Evolutionary conservation across 2,329 filamentous ascomycete genomes (phyloP).

Genomic region (Tolypocladium ovalisporum): DNA sequence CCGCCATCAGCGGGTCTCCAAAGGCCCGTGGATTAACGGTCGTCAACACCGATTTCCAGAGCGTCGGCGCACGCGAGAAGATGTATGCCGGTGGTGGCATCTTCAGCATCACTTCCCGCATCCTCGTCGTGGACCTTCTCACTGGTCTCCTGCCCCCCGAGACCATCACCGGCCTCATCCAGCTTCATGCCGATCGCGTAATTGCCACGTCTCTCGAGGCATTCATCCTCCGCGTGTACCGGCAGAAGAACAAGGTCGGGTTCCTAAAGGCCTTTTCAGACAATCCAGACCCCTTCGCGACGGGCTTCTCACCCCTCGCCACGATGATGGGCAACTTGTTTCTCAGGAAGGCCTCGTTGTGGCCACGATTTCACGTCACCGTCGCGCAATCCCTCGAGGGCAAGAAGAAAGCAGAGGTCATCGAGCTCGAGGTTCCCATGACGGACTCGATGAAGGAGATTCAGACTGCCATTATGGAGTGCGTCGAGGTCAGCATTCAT

Average conservation of each 20-base stretch:
- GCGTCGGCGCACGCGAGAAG: constrained; percentile 76
- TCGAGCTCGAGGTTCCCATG: constrained; percentile 94
- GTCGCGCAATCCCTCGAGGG: constrained; percentile 86
- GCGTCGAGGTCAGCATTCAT: constrained; percentile 86
- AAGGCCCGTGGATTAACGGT: constrained; percentile 77
- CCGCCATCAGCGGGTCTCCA: constrained; percentile 73
- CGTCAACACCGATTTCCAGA: constrained; percentile 91
- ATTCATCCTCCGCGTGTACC: constrained; percentile 87
- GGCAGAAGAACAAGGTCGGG: constrained; percentile 86
- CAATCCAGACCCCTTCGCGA: constrained; percentile 79
- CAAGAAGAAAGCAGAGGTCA: constrained; percentile 88
- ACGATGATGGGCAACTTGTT: constrained; percentile 88
- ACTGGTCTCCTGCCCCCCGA: constrained; percentile 73
- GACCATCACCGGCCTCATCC: constrained; percentile 75
- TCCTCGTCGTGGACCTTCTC: constrained; percentile 85
- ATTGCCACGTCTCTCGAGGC: constrained; percentile 83
- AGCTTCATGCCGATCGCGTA: constrained; percentile 81
- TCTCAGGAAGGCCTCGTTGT: constrained; percentile 76
- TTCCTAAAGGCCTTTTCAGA: constrained; percentile 97
- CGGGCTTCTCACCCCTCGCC: constrained; percentile 76
- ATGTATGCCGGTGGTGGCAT: constrained; percentile 85
- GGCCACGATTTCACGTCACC: constrained; percentile 86
- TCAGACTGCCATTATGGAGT: constrained; percentile 89
- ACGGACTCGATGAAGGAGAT: constrained; percentile 88
- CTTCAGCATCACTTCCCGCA: constrained; percentile 91